Conservation (phyloP, 2,329 filamentous ascomycete species). For the Fusarium sp. region DNA sequence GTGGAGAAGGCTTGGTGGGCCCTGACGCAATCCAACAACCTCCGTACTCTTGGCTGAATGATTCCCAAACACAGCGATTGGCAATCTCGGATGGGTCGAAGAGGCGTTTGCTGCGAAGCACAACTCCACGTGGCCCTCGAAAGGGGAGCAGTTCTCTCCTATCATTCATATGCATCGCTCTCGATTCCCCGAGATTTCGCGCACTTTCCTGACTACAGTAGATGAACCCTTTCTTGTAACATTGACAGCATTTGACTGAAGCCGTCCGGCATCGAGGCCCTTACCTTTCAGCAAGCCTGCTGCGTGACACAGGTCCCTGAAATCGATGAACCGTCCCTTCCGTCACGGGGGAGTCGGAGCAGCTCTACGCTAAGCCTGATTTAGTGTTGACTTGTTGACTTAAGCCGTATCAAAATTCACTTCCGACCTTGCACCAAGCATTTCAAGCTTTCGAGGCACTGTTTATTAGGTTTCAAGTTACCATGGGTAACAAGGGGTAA, state of each 20-base stretch:
- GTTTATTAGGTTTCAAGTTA: slow-evolving; percentile 31
- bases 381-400: slow-evolving; percentile 6
- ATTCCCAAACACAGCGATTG: slow-evolving; percentile 30
- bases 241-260: background rate
- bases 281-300: background rate
- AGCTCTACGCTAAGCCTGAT: slow-evolving; percentile 1
- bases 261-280: background rate
- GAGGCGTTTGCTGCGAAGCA: slow-evolving; percentile 3
- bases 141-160: background rate
- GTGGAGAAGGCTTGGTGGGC: slow-evolving; percentile 23
- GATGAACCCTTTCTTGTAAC: background rate
- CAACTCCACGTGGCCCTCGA: slow-evolving; percentile 21
- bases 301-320: background rate
- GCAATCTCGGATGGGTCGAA: slow-evolving; percentile 24
- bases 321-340: background rate
- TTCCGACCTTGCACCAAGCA: background rate
- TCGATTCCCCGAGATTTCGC: background rate
- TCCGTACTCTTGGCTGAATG: slow-evolving; percentile 36
- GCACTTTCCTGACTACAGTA: background rate
- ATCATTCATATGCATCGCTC: background rate
- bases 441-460: slow-evolving; percentile 9
- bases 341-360: background rate
- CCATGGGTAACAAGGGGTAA: slow-evolving; percentile 30
- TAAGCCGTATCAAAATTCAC: background rate
- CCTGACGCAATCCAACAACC: slow-evolving; percentile 28